Evolutionary conservation across 2,329 filamentous ascomycete species (phyloP).

Genomic region (Trichoderma afroharzianum): DNA sequence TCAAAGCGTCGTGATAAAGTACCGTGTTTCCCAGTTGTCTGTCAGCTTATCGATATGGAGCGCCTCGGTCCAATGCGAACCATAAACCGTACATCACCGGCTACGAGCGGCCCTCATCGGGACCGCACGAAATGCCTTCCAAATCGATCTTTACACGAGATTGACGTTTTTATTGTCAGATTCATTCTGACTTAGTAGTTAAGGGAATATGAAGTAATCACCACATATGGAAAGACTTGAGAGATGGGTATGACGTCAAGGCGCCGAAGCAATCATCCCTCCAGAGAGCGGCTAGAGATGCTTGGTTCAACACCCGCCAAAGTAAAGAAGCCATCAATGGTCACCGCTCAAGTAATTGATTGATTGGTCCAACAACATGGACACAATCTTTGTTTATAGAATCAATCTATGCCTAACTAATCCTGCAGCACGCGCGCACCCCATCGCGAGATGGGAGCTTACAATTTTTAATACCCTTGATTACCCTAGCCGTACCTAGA

Average conservation of each 20-base stretch:
- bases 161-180: neutral
- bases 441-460: neutral
- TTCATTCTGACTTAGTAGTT: neutral
- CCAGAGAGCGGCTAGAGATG: neutral
- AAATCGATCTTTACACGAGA: neutral
- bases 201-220: neutral
- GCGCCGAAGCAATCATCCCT: neutral
- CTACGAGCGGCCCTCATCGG: constrained; percentile 1
- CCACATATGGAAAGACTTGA: neutral
- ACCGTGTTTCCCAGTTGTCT: neutral
- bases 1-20: neutral
- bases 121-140: neutral
- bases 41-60: neutral
- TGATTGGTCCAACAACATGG: neutral
- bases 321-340: neutral
- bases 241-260: neutral
- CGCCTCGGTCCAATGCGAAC: neutral
- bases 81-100: neutral
- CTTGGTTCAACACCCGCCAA: neutral
- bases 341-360: neutral
- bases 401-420: neutral
- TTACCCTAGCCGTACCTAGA: neutral
- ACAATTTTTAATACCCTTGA: constrained; percentile 7
- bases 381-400: neutral
- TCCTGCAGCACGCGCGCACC: neutral